Conservation (phyloP, 2,329 filamentous ascomycete species). For the Trichothecium sympodiale region DNA sequence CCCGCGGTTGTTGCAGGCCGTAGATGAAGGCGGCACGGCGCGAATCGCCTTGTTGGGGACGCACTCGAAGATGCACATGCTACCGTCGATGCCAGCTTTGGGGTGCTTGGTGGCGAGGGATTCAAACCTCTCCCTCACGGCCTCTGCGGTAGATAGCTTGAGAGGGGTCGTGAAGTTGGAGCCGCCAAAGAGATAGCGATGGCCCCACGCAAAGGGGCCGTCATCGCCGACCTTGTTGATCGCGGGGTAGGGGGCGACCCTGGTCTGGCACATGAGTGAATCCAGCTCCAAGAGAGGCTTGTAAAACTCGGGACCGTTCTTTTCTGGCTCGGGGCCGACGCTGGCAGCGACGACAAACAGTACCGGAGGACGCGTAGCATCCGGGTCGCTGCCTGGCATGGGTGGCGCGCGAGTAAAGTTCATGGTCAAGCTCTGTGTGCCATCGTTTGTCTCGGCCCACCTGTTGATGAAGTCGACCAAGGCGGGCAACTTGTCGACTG, state of each 20-base stretch:
- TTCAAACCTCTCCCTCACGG: constrained; percentile 18
- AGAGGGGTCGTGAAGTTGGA: constrained; percentile 30
- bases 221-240: constrained; percentile 25
- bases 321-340: constrained; percentile 24
- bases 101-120: constrained; percentile 10
- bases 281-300: constrained; percentile 20
- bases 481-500: constrained; percentile 13
- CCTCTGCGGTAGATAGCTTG: constrained; percentile 17
- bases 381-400: constrained; percentile 3
- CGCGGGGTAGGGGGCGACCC: constrained; percentile 26
- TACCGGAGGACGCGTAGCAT: constrained; percentile 12
- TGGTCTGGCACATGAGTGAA: constrained; percentile 21
- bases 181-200: constrained; percentile 25
- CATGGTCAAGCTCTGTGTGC: constrained; percentile 9
- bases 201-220: constrained; percentile 19
- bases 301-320: constrained; percentile 23
- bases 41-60: constrained; percentile 27
- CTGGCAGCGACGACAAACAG: constrained; percentile 13
- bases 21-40: constrained; percentile 21
- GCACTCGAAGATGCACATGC: constrained; percentile 27
- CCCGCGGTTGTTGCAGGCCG: constrained; percentile 33
- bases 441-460: constrained; percentile 15
- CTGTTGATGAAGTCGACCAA: constrained; percentile 18
- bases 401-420: constrained; percentile 14
- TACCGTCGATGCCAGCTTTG: constrained; percentile 14